Evolutionary conservation across 768 basidiomycete genomes (phyloP).

Genomic region (Tylopilus balloui): DNA sequence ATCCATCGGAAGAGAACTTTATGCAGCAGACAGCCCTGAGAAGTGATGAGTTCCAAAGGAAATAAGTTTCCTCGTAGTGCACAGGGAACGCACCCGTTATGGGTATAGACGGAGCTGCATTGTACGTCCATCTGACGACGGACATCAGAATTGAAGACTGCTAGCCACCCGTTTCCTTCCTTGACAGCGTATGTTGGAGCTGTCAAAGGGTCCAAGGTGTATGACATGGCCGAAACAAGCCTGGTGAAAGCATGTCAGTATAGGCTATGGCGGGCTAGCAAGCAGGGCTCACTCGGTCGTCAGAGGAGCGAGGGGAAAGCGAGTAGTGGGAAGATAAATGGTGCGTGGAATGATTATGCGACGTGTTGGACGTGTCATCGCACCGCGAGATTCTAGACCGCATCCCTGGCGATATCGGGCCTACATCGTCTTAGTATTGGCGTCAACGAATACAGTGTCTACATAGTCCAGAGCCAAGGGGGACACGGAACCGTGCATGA

Average conservation of each 20-base stretch:
- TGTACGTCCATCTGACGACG: conserved; percentile 47
- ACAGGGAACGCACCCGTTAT: conserved; percentile 63
- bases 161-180: conserved; percentile 51
- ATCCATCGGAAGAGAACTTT: conserved; percentile 31
- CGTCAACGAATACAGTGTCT: background rate
- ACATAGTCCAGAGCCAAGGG: conserved; percentile 6
- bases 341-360: conserved; percentile 1
- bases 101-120: conserved; percentile 69
- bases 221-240: conserved; percentile 18
- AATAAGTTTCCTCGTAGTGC: background rate
- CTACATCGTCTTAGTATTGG: background rate
- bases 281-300: conserved; percentile 2
- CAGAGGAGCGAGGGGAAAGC: background rate
- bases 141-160: conserved; percentile 48
- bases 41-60: conserved; percentile 9
- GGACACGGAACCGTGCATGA: conserved; percentile 2
- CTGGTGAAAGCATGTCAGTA: conserved; percentile 6
- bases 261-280: background rate
- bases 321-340: background rate
- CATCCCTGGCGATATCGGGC: conserved; percentile 10
- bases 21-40: conserved; percentile 30
- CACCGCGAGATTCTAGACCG: conserved; percentile 9
- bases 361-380: background rate
- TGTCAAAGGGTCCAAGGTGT: conserved; percentile 26
- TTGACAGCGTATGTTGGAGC: conserved; percentile 33